A percentile compares a stretch with the other conserved stretches of the same genome.
Evolutionary conservation across 805 yeast genomes (phyloP).

Genomic region (Candida coleopterorum): DNA sequence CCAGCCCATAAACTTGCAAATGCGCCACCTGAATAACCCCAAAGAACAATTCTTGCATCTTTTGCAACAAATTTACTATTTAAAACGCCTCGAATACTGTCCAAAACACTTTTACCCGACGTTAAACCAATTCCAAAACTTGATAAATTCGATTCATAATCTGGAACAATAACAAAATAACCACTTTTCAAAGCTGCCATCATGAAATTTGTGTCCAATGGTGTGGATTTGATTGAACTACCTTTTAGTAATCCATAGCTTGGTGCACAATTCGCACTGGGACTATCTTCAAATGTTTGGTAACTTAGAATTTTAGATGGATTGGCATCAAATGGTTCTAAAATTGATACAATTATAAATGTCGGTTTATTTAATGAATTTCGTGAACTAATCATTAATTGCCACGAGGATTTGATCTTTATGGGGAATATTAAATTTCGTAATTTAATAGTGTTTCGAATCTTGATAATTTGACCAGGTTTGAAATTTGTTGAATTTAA

Average conservation of each 20-base stretch:
- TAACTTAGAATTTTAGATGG: slow-evolving; percentile 21
- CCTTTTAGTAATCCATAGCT: slow-evolving; percentile 18
- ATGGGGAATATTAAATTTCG: neutral
- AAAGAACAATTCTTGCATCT: slow-evolving; percentile 18
- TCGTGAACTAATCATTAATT: slow-evolving; percentile 16
- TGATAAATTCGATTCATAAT: slow-evolving; percentile 29
- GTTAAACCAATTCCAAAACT: slow-evolving; percentile 27
- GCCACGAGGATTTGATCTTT: slow-evolving; percentile 13
- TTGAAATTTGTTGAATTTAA: too few relatives aligned
- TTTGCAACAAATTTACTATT: slow-evolving; percentile 14
- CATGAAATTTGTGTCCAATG: slow-evolving; percentile 14
- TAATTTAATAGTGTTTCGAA: neutral
- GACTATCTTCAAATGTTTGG: slow-evolving; percentile 25
- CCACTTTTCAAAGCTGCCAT: slow-evolving; percentile 22
- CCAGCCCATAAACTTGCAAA: slow-evolving; percentile 36
- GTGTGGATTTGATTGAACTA: slow-evolving; percentile 8
- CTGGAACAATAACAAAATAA: slow-evolving; percentile 29
- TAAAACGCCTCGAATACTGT: slow-evolving; percentile 22
- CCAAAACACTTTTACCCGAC: slow-evolving; percentile 27
- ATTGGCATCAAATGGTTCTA: slow-evolving; percentile 27
- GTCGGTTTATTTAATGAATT: slow-evolving; percentile 22
- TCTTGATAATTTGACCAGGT: too few relatives aligned
- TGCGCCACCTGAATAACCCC: slow-evolving; percentile 40
- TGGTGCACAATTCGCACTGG: slow-evolving; percentile 21
- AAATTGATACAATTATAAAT: slow-evolving; percentile 22